These are phyloP conservation scores for Pontederia paniculata DNA, from an alignment of 176 grass and related monocot genomes.

Conservation along the genomic window DNA sequence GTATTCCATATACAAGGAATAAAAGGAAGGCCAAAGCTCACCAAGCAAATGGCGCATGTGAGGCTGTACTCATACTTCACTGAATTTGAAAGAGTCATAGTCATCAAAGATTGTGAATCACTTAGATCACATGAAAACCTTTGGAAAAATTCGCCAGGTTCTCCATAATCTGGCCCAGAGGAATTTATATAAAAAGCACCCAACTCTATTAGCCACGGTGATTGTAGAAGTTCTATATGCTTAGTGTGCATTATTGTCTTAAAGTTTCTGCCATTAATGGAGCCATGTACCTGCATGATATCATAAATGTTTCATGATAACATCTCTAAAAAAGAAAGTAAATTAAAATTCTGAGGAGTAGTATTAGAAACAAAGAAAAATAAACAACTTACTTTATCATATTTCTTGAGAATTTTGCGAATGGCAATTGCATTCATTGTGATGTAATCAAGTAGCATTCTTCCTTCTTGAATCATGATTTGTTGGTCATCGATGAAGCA, in stretches of 20 bases:
- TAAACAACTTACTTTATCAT: constrained; percentile 41
- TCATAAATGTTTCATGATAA: background rate
- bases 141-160: constrained; percentile 36
- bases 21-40: constrained; percentile 18
- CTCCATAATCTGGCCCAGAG: constrained; percentile 22
- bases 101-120: constrained; percentile 36
- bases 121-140: constrained; percentile 53
- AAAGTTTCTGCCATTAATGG: constrained; percentile 62
- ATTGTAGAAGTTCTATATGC: constrained; percentile 59
- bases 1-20: background rate
- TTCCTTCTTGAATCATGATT: constrained; percentile 66
- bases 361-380: background rate
- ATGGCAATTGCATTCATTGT: constrained; percentile 82
- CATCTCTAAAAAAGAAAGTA: background rate
- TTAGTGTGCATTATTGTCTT: constrained; percentile 47
- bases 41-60: constrained; percentile 58
- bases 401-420: constrained; percentile 72
- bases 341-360: background rate
- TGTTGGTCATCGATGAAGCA: constrained; percentile 73
- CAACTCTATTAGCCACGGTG: constrained; percentile 66
- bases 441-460: constrained; percentile 61
- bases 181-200: constrained; percentile 71
- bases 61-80: constrained; percentile 52
- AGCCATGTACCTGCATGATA: constrained; percentile 48
- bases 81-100: constrained; percentile 42